Percentiles rank a stretch among this genome's conserved stretches.
phyloP scores from a whole-genome alignment of 352 stramenopile genomes.

The Pythium grandisporangium region DNA sequence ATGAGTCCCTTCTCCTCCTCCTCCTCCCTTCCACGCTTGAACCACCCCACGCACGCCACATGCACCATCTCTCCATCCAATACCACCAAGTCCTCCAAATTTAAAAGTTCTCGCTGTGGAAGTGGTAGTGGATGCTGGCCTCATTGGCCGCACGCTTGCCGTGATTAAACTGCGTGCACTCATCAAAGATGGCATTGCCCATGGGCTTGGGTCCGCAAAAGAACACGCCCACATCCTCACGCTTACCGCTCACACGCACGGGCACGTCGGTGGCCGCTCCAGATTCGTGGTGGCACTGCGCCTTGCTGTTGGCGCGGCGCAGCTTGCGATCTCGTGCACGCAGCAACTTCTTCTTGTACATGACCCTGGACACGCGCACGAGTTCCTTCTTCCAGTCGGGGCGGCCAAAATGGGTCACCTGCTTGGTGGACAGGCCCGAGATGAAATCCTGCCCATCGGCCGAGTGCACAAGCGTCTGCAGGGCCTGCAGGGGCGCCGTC shows the following conservation, averaged over 20 bases:
- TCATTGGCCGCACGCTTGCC: slow-evolving; percentile 16
- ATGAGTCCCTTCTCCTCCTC: too few species aligned
- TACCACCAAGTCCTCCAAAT: background rate
- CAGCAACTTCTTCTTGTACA: slow-evolving; percentile 5
- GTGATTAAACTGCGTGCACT: slow-evolving; percentile 51
- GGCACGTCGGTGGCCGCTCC: background rate
- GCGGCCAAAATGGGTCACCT: slow-evolving; percentile 65
- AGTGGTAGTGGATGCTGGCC: slow-evolving; percentile 45
- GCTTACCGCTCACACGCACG: background rate
- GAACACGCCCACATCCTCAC: slow-evolving; percentile 69
- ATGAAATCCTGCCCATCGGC: slow-evolving; percentile 62
- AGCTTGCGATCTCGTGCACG: background rate
- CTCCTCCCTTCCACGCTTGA: background rate
- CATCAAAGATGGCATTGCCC: slow-evolving; percentile 41
- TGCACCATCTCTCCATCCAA: too few species aligned
- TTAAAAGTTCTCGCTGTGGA: slow-evolving; percentile 67
- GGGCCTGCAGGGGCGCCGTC: slow-evolving; percentile 42
- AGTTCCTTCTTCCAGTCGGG: slow-evolving; percentile 72
- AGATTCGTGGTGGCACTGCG: background rate
- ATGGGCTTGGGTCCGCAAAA: slow-evolving; percentile 64
- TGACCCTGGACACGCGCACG: slow-evolving; percentile 31
- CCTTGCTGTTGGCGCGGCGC: slow-evolving; percentile 1
- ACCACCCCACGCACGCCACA: background rate
- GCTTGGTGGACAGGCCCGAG: slow-evolving; percentile 57
- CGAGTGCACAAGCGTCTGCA: slow-evolving; percentile 71